Evolutionary conservation across 495 filamentous ascomycete genomes (phyloP).

Genomic region (Diplogelasinospora grovesii): DNA sequence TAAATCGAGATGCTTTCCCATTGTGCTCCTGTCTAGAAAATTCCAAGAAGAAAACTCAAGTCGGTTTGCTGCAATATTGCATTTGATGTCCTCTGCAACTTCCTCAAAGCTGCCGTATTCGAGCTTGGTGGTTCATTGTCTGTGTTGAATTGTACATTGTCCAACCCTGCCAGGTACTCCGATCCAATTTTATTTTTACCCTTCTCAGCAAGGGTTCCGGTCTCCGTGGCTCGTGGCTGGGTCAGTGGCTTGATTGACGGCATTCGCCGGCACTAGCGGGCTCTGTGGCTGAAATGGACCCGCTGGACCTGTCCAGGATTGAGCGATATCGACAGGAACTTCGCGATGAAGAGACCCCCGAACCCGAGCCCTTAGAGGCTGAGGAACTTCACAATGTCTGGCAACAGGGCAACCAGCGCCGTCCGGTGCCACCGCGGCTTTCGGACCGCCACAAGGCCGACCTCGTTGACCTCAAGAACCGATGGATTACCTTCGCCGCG

Average conservation of each 20-base stretch:
- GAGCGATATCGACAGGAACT: conserved; percentile 10
- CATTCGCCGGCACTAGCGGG: conserved; percentile 4
- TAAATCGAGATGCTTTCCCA: conserved; percentile 11
- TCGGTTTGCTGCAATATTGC: conserved; percentile 6
- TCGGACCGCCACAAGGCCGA: conserved; percentile 12
- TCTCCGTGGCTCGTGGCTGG: conserved; percentile 3
- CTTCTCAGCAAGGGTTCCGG: too few relatives aligned
- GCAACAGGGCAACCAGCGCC: conserved; percentile 10
- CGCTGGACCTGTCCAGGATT: conserved; percentile 10
- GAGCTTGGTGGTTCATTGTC: conserved; percentile 1
- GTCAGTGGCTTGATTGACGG: conserved; percentile 4
- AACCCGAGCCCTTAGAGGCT: conserved; percentile 8
- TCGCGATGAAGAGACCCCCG: conserved; percentile 11
- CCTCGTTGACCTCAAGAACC: conserved; percentile 9
- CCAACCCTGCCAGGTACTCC: conserved; percentile 1
- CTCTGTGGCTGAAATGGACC: conserved; percentile 9
- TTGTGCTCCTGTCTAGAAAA: conserved; percentile 9
- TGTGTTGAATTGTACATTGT: conserved; percentile 1
- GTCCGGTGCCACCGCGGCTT: conserved; percentile 8
- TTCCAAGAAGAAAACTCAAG: conserved; percentile 9
- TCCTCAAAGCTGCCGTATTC: conserved; percentile 1
- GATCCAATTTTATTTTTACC: conserved; percentile 4
- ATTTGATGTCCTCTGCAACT: conserved; percentile 3
- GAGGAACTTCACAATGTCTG: conserved; percentile 11
- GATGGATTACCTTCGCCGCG: conserved; percentile 9